A percentile compares a stretch with the other conserved stretches of the same genome.
Conservation (phyloP, 2,329 filamentous ascomycete species). For the Pseudomassariella vexata region DNA sequence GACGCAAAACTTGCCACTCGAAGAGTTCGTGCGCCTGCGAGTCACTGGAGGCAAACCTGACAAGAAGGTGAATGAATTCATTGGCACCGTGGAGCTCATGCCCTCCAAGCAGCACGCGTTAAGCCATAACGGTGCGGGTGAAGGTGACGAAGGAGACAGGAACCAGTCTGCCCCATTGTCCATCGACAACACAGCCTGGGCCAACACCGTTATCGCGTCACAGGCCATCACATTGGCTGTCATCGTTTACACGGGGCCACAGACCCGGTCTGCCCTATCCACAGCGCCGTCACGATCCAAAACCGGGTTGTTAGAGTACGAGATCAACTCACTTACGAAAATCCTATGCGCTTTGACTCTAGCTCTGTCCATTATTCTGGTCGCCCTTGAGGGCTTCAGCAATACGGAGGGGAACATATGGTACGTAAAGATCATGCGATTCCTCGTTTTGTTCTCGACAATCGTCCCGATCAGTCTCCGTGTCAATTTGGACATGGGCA, state of each 20-base stretch:
- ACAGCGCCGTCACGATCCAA: slow-evolving; percentile 91
- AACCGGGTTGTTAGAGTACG: slow-evolving; percentile 85
- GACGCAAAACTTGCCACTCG: slow-evolving; percentile 69
- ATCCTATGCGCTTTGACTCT: slow-evolving; percentile 89
- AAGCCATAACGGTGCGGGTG: slow-evolving; percentile 31
- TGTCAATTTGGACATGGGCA: slow-evolving; percentile 95
- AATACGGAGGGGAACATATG: slow-evolving; percentile 62
- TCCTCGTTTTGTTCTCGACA: slow-evolving; percentile 95
- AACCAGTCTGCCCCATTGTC: slow-evolving; percentile 65
- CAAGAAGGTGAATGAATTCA: slow-evolving; percentile 89
- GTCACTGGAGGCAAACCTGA: slow-evolving; percentile 87
- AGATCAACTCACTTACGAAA: slow-evolving; percentile 96
- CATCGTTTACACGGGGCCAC: slow-evolving; percentile 88
- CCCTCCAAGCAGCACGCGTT: slow-evolving; percentile 46
- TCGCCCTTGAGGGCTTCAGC: slow-evolving; percentile 78
- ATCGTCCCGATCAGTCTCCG: slow-evolving; percentile 96
- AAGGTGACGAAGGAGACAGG: slow-evolving; percentile 26
- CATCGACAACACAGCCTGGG: slow-evolving; percentile 98
- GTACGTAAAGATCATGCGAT: slow-evolving; percentile 98
- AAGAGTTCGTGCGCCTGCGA: slow-evolving; percentile 63
- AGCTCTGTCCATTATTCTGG: slow-evolving; percentile 78
- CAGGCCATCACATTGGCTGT: slow-evolving; percentile 84
- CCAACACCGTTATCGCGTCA: slow-evolving; percentile 93
- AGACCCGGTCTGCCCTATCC: slow-evolving; percentile 89
- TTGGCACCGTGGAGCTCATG: slow-evolving; percentile 77